Evolutionary conservation across 768 basidiomycete species (phyloP), one percentile per base, ranked within the genome.

Genomic region (Podaxis sp.): DNA sequence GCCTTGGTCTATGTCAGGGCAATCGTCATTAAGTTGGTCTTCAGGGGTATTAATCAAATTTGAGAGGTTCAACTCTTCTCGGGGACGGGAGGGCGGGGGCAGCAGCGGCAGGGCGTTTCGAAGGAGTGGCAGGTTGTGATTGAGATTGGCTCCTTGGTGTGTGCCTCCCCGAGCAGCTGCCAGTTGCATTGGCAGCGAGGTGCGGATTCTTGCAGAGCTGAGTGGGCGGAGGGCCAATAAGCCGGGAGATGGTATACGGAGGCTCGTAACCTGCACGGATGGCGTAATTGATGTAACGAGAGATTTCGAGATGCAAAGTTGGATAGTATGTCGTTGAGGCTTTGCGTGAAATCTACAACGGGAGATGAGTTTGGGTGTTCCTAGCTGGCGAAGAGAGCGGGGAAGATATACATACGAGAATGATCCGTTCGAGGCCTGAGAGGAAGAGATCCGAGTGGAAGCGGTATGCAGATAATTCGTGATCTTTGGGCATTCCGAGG

Each of bases 301-400:
- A 85, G 55, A 99, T 79, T 74, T 99, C 96, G 43, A 98, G 87
- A 74, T 99, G 97, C 1, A 99, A 83, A 2, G 87, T 90, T 0
- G 95, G 94, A 73, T 99, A 99, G 74, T 97, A 98, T 12, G 90
- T 88, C 24, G 90, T 87, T 17, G 96, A 98, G 15, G 97, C 94
- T 75, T 98, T 98, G 55, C 97, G 91, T 0, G 94, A 86, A 49
- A 96, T 93, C 96, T 98, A 50, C 27, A 15, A 19, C n/a, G 2
- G 8, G 43, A 19, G 50, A 24, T 52, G 2, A 38, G 29, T 25
- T 29, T 13, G 22, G 24, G 38, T 19, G 6, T 17, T 43, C 54
- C 5, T 46, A 38, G 56, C 47, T 46, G n/a, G 43, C 61, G 59
- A 49, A 38, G 59, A 37, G 3, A 40, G 49, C 29, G 50, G 0